phyloP scores from a whole-genome alignment of 75 land plant species.

The Pseudotsuga menziesii region DNA sequence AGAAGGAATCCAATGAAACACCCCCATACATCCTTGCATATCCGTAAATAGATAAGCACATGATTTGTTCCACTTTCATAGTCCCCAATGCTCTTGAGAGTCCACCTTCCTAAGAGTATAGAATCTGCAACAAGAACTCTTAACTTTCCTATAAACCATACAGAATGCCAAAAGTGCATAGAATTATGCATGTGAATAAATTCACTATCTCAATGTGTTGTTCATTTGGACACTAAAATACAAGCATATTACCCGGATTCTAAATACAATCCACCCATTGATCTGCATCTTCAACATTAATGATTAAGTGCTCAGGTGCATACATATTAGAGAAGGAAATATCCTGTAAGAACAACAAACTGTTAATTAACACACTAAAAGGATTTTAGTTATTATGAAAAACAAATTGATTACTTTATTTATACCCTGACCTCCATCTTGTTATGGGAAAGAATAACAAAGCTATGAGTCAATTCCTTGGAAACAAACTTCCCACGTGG shows the following conservation, averaged over 20 bases:
- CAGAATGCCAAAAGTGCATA: too few species aligned
- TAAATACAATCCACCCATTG: too few species aligned
- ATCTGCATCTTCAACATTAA: too few species aligned
- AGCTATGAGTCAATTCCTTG: slow-evolving; percentile 90
- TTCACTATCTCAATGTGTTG: too few species aligned
- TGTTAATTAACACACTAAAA: not conserved
- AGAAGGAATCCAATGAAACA: too few species aligned
- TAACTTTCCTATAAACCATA: not conserved
- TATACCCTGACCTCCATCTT: slow-evolving; percentile 76
- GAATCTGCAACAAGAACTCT: slow-evolving; percentile 55
- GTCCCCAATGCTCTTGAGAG: slow-evolving; percentile 96
- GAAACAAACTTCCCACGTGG: too few species aligned
- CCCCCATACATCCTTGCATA: slow-evolving; percentile 98
- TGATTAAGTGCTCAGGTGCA: too few species aligned
- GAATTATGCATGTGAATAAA: too few species aligned
- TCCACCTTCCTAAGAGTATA: slow-evolving; percentile 93
- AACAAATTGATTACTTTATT: not conserved
- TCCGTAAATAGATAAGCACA: slow-evolving; percentile 95
- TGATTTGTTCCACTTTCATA: slow-evolving; percentile 99
- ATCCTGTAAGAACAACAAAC: slow-evolving; percentile 51
- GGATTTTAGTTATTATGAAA: not conserved
- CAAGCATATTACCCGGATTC: too few species aligned
- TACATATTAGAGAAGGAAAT: slow-evolving; percentile 92
- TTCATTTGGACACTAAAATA: too few species aligned
- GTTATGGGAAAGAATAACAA: slow-evolving; percentile 60